Conservation (phyloP, 1,284 basidiomycete species). For the Tylopilus sp. region DNA sequence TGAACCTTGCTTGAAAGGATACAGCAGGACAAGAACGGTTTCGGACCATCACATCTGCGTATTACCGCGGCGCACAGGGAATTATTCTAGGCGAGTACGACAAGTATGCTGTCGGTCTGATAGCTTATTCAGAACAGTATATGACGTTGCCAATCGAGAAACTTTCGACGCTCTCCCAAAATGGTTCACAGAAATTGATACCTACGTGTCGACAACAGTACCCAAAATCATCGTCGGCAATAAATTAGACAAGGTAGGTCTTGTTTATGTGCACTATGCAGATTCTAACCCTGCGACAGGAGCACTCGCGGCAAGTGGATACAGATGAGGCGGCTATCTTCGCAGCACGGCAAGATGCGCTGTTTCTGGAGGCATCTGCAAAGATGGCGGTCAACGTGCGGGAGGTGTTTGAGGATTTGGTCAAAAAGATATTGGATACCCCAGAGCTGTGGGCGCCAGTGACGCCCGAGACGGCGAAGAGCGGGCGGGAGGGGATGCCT, state of each 20-base stretch:
- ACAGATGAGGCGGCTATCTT: constrained; percentile 82
- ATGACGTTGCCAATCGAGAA: constrained; percentile 90
- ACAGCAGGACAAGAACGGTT: constrained; percentile 92
- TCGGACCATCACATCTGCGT: constrained; percentile 88
- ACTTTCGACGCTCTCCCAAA: constrained; percentile 91
- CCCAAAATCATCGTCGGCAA: constrained; percentile 96
- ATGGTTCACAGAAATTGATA: constrained; percentile 95
- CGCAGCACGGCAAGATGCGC: constrained; percentile 78
- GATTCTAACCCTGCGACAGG: constrained; percentile 54
- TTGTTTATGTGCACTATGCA: neutral
- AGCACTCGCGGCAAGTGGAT: constrained; percentile 87
- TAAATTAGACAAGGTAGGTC: constrained; percentile 88
- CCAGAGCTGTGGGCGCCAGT: constrained; percentile 68
- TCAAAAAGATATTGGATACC: constrained; percentile 72
- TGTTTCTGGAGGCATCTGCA: constrained; percentile 89
- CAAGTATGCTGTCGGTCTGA: neutral
- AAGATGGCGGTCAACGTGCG: constrained; percentile 85
- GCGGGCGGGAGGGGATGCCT: constrained; percentile 43
- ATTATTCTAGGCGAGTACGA: constrained; percentile 78
- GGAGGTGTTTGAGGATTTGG: constrained; percentile 82
- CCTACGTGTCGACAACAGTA: constrained; percentile 87
- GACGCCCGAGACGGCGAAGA: constrained; percentile 27
- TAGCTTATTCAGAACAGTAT: constrained; percentile 61
- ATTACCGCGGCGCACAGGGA: constrained; percentile 93
- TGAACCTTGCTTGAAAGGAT: constrained; percentile 61